Conservation (phyloP, 2,329 filamentous ascomycete genomes). For the Claviceps humidiphila region DNA sequence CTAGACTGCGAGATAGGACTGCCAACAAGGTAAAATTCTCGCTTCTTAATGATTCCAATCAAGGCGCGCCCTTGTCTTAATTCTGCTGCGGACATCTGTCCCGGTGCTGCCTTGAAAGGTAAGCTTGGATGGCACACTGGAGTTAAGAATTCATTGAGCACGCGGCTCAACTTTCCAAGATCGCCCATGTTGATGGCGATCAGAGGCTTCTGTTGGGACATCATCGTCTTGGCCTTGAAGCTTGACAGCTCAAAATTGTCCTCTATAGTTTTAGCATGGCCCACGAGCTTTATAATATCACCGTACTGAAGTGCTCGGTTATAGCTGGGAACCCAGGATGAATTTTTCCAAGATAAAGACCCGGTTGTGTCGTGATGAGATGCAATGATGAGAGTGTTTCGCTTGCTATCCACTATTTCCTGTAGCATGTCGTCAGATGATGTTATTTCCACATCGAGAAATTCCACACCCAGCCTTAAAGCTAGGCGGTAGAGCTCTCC, state of each 20-base stretch:
- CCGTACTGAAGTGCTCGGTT: slow-evolving; percentile 82
- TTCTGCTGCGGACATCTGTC: slow-evolving; percentile 80
- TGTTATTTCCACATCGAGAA: slow-evolving; percentile 84
- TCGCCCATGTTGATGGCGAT: slow-evolving; percentile 95
- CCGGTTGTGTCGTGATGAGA: slow-evolving; percentile 85
- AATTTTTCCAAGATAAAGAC: slow-evolving; percentile 74
- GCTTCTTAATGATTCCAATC: slow-evolving; percentile 63
- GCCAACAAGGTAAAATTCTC: slow-evolving; percentile 78
- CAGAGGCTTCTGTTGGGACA: slow-evolving; percentile 64
- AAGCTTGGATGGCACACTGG: slow-evolving; percentile 81
- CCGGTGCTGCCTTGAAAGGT: slow-evolving; percentile 88
- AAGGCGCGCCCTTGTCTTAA: slow-evolving; percentile 69
- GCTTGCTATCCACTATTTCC: slow-evolving; percentile 51
- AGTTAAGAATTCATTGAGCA: slow-evolving; percentile 86
- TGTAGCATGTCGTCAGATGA: slow-evolving; percentile 66
- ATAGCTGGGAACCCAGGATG: slow-evolving; percentile 84
- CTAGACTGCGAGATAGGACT: slow-evolving; percentile 70
- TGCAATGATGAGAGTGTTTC: slow-evolving; percentile 72
- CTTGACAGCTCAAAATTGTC: slow-evolving; percentile 77
- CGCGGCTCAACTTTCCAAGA: slow-evolving; percentile 74
- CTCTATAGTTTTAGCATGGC: slow-evolving; percentile 58
- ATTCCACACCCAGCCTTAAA: slow-evolving; percentile 76
- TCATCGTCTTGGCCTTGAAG: slow-evolving; percentile 66
- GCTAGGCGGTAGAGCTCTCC: slow-evolving; percentile 65
- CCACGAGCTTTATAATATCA: slow-evolving; percentile 89